phyloP scores from a whole-genome alignment of 116 monocot species.

The Trichopus zeylanicus region DNA sequence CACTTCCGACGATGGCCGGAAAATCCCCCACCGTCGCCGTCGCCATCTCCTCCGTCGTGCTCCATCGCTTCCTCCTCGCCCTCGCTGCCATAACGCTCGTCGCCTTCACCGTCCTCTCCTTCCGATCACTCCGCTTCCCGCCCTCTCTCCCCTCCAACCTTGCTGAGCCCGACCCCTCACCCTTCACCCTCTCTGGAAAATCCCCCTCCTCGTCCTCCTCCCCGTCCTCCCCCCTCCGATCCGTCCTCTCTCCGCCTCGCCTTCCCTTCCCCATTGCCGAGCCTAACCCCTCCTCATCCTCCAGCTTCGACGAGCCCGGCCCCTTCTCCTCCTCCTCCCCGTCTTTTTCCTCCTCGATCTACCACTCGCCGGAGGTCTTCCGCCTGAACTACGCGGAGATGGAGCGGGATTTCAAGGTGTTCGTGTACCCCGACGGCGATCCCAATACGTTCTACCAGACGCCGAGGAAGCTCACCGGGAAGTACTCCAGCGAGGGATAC shows the following conservation, averaged over 20 bases:
- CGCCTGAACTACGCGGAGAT: slow-evolving; percentile 61
- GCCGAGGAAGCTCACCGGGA: slow-evolving; percentile 90
- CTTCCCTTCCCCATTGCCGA: not conserved
- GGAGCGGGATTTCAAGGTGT: slow-evolving; percentile 73
- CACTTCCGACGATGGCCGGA: slow-evolving; percentile 22
- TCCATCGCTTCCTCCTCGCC: slow-evolving; percentile 26
- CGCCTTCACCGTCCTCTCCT: slow-evolving; percentile 44
- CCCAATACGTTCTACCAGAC: slow-evolving; percentile 87
- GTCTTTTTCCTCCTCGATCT: slow-evolving; percentile 28
- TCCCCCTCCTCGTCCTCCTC: too few species aligned
- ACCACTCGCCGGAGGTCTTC: slow-evolving; percentile 70
- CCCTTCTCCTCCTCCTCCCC: slow-evolving; percentile 4
- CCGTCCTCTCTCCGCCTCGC: not conserved
- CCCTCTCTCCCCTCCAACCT: slow-evolving; percentile 8
- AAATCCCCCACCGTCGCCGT: slow-evolving; percentile 7
- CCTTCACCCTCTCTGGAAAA: not conserved
- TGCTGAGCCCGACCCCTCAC: not conserved
- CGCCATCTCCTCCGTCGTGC: not conserved
- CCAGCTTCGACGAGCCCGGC: too few species aligned
- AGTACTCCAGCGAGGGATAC: slow-evolving; percentile 96
- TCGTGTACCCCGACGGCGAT: slow-evolving; percentile 85
- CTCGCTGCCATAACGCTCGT: slow-evolving; percentile 38
- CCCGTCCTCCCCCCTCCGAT: too few species aligned
- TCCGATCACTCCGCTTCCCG: slow-evolving; percentile 29
- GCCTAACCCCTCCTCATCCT: too few species aligned